These are phyloP conservation scores for Trichoderma reesei DNA, from an alignment of 495 filamentous ascomycete genomes.

Conservation along the genomic window DNA sequence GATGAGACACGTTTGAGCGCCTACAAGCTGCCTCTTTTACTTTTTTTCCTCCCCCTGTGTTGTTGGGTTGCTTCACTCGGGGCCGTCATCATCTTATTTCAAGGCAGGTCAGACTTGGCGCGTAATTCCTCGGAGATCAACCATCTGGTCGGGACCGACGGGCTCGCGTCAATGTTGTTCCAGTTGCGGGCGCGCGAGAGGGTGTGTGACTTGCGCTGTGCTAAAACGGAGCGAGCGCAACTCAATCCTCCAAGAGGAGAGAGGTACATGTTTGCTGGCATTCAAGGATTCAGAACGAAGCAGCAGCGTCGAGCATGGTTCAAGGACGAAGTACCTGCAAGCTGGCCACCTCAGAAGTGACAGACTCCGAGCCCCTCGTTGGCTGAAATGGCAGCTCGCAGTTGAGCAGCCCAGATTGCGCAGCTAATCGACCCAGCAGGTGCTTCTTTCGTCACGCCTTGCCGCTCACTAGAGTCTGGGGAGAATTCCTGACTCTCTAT, in stretches of 20 bases:
- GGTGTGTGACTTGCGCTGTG: neutral
- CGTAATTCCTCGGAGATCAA: constrained; percentile 1
- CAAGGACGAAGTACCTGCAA: neutral
- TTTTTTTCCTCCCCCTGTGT: too few relatives aligned
- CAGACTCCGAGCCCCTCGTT: neutral
- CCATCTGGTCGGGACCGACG: constrained; percentile 6
- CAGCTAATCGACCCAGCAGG: too few relatives aligned
- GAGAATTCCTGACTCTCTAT: neutral
- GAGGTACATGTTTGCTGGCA: too few relatives aligned
- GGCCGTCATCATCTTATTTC: neutral
- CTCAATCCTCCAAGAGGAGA: too few relatives aligned
- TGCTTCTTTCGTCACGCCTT: too few relatives aligned
- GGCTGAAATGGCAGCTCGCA: neutral
- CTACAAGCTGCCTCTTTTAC: neutral
- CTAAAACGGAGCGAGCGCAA: neutral
- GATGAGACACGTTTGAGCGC: neutral
- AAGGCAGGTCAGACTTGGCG: neutral
- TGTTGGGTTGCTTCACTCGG: too few relatives aligned
- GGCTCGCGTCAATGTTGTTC: neutral
- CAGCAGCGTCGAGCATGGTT: too few relatives aligned
- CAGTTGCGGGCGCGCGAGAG: neutral
- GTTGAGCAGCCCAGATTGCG: neutral
- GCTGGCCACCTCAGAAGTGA: neutral
- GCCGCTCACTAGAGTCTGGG: neutral
- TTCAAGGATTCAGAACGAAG: too few relatives aligned